Conservation (phyloP, 495 filamentous ascomycete species). For the Astrocystis sublimbata region DNA sequence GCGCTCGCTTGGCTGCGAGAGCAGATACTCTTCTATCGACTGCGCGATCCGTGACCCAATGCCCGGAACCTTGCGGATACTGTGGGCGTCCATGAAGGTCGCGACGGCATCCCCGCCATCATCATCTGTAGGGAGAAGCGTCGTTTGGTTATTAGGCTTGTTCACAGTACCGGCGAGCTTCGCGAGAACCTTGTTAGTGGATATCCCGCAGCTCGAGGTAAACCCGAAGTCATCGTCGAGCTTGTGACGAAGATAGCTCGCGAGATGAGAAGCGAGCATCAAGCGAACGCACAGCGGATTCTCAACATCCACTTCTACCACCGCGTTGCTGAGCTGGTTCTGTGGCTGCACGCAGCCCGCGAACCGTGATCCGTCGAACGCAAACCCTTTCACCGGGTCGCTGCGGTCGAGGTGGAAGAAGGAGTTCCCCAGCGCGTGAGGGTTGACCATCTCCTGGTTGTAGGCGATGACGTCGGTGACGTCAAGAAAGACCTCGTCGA, state of each 20-base stretch:
- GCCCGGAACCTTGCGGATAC: conserved; percentile 80
- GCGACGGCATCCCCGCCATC: conserved; percentile 44
- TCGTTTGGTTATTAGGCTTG: conserved; percentile 85
- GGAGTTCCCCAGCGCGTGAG: conserved; percentile 60
- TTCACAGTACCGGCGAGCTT: conserved; percentile 83
- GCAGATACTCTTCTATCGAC: conserved; percentile 63
- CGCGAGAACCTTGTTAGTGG: conserved; percentile 78
- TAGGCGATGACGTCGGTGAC: conserved; percentile 83
- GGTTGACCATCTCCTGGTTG: conserved; percentile 71
- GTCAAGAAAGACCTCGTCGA: conserved; percentile 79
- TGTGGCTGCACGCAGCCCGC: conserved; percentile 30
- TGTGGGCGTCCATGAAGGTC: conserved; percentile 71
- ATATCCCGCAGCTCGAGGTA: conserved; percentile 82
- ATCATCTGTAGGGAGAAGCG: conserved; percentile 66
- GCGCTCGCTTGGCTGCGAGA: conserved; percentile 45
- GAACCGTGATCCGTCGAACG: conserved; percentile 67
- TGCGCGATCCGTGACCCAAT: conserved; percentile 80
- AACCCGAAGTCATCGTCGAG: conserved; percentile 80
- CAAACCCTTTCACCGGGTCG: conserved; percentile 79
- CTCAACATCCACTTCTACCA: conserved; percentile 13
- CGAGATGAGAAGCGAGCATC: conserved; percentile 72
- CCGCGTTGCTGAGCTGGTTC: not conserved
- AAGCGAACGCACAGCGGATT: conserved; percentile 54
- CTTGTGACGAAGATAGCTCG: conserved; percentile 64
- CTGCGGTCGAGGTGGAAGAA: conserved; percentile 77